A percentile compares a stretch with the other conserved stretches of the same genome.
These are phyloP conservation scores for Edaphochlamys debaryana DNA, from an alignment of 139 green algal species.

Conservation along the genomic window DNA sequence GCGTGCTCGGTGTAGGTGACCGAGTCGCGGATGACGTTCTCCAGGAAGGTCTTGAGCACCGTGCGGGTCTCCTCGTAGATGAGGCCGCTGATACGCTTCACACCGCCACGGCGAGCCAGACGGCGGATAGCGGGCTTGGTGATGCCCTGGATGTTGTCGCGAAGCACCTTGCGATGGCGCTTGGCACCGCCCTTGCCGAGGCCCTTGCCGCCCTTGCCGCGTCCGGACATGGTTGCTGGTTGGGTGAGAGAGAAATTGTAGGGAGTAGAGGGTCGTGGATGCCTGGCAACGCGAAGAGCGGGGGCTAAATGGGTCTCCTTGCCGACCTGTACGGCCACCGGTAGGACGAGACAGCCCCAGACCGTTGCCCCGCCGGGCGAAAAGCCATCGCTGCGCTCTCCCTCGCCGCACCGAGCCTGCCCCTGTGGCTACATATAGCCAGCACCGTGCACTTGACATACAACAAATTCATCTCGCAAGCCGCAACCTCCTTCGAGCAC, in stretches of 20 bases:
- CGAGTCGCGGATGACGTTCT: conserved; percentile 93
- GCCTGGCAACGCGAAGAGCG: too few relatives aligned
- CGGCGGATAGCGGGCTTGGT: conserved; percentile 92
- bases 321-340: too few relatives aligned
- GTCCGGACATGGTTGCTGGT: conserved; percentile 91
- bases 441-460: too few relatives aligned
- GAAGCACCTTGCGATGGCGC: conserved; percentile 92
- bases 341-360: conserved; percentile 87
- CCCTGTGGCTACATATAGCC: conserved; percentile 96
- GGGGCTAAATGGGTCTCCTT: too few relatives aligned
- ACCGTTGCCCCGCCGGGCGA: conserved; percentile 90
- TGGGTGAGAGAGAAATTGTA: conserved; percentile 93
- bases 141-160: conserved; percentile 97
- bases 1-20: conserved; percentile 99
- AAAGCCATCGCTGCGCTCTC: conserved; percentile 93
- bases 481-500: too few relatives aligned
- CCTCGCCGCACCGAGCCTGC: conserved; percentile 95
- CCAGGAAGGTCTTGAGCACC: conserved; percentile 92
- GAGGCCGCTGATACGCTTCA: conserved; percentile 91
- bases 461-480: too few relatives aligned
- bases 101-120: conserved; percentile 88
- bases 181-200: conserved; percentile 93
- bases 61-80: conserved; percentile 93
- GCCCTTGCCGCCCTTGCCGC: conserved; percentile 92
- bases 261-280: conserved; percentile 70